A percentile compares a stretch with the other conserved stretches of the same genome.
Evolutionary conservation across 2,329 filamentous ascomycete genomes (phyloP).

Genomic region (Dothideomycetes sp.): DNA sequence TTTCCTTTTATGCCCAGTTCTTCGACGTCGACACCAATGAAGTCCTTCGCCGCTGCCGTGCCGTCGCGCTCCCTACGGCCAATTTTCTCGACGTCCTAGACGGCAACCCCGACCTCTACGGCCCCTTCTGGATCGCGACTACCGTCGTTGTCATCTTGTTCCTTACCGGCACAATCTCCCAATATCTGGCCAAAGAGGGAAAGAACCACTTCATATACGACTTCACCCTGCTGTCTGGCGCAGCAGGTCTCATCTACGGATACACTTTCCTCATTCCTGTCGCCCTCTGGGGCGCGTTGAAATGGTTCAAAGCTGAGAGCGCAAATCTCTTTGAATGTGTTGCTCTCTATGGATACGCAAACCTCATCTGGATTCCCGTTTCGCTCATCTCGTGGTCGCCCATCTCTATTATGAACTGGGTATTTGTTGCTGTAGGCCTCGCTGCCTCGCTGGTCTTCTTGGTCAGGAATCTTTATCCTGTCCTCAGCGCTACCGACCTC

Average conservation of each 20-base stretch:
- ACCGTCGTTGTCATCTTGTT: constrained; percentile 95
- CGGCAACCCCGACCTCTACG: constrained; percentile 93
- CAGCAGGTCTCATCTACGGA: constrained; percentile 87
- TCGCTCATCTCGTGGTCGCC: constrained; percentile 86
- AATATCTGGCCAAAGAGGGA: constrained; percentile 65
- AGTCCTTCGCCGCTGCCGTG: constrained; percentile 76
- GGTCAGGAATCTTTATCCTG: constrained; percentile 75
- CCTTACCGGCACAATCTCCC: constrained; percentile 86
- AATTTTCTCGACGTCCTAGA: constrained; percentile 97
- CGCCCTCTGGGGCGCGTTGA: constrained; percentile 74
- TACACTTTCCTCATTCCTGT: constrained; percentile 81
- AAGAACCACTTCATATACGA: constrained; percentile 77
- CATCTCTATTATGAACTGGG: constrained; percentile 75
- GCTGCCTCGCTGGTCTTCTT: constrained; percentile 75
- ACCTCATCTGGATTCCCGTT: constrained; percentile 94
- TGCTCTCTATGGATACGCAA: constrained; percentile 91
- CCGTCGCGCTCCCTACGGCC: constrained; percentile 78
- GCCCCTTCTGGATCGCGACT: constrained; percentile 97
- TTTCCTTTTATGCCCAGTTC: constrained; percentile 93
- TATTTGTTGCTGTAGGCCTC: constrained; percentile 82
- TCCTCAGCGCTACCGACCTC: constrained; percentile 83
- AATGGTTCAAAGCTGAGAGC: constrained; percentile 90
- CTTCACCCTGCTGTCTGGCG: constrained; percentile 78
- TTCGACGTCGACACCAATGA: constrained; percentile 96
- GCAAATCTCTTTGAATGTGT: constrained; percentile 92